Percentiles rank a stretch among this genome's conserved stretches.
phyloP scores from a whole-genome alignment of 2,329 filamentous ascomycete species.

The Pseudocercospora crystallina region DNA sequence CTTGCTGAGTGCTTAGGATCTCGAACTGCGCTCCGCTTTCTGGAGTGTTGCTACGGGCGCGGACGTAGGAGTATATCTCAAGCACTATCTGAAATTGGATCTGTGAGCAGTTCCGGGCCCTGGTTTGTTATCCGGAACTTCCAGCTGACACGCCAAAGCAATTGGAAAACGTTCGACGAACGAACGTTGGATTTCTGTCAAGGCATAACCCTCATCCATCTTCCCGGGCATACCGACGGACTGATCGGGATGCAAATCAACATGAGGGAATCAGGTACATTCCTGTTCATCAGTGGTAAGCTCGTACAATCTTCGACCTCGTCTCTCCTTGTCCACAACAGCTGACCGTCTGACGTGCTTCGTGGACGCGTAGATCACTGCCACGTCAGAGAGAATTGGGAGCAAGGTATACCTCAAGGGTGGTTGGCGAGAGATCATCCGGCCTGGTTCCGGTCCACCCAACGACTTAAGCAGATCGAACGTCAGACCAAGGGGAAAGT shows the following conservation, averaged over 20 bases:
- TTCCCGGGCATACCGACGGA: conserved; percentile 39
- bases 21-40: conserved; percentile 35
- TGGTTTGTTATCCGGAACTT: background rate
- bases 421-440: conserved; percentile 39
- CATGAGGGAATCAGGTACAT: conserved; percentile 35
- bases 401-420: conserved; percentile 37
- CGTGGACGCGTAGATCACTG: no score
- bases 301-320: conserved; percentile 3
- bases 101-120: conserved; percentile 22
- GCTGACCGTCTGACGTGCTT: background rate
- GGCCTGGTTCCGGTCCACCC: conserved; percentile 37
- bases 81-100: conserved; percentile 37
- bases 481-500: conserved; percentile 32
- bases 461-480: conserved; percentile 35
- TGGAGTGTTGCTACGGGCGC: conserved; percentile 38
- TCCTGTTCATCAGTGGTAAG: conserved; percentile 33
- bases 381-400: conserved; percentile 19
- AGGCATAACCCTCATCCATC: conserved; percentile 38
- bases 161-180: conserved; percentile 40
- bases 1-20: conserved; percentile 37
- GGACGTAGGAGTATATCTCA: conserved; percentile 36
- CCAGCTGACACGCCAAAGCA: conserved; percentile 20
- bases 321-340: background rate
- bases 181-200: conserved; percentile 37
- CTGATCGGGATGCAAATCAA: conserved; percentile 40